Base-by-base conservation (phyloP, 2,329 filamentous ascomycete genomes). In the Chaetomium sp. region DNA sequence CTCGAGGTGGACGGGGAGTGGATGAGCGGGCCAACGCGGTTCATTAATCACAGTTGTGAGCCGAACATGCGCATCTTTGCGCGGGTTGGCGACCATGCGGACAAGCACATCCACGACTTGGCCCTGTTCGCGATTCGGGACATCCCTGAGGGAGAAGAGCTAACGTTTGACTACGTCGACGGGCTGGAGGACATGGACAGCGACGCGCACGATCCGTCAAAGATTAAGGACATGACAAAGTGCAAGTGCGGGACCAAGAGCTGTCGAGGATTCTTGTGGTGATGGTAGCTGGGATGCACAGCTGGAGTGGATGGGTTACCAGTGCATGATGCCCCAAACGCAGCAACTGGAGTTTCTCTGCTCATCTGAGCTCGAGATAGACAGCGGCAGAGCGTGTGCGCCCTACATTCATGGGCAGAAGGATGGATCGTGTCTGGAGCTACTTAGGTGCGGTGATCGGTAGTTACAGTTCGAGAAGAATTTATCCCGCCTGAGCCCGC, bases 11-110 rank as follows among this genome's bases (percentile, higher is more conserved):
- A 88, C 63, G 92, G 92, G 12, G 88, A 93, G 74, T 90, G 90
- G 74, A 87, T 89, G 80, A 90, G 91, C 0, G 90, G 90, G 0
- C 90, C 90, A 0, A 91, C 90, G 0, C 85, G 91, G 2, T 95
- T 94, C 75, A 90, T 94, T 74, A 95, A 95, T 71, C 91, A 95
- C 74, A 90, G 86, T 1, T 94, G 91, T 74, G 85, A 91, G 4
- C 91, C 91, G 0, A 94, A 93, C 72, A 83, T 92, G 72, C 82
- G 89, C 16, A 91, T 93, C 66, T 94, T 93, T 75, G 90, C 90
- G 0, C 86, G 92, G 0, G 89, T 91, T 1, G 90, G 90, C 58
- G 91, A 93, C 72, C 88, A 91, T 66, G 85, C 89, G 0, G 90
- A 93, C 71, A 87, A 87, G 65, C 83, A 87, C 55, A 82, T 93